Evolutionary conservation across 257 asterid species (phyloP).

Genomic region (Nicotiana obtusifolia): DNA sequence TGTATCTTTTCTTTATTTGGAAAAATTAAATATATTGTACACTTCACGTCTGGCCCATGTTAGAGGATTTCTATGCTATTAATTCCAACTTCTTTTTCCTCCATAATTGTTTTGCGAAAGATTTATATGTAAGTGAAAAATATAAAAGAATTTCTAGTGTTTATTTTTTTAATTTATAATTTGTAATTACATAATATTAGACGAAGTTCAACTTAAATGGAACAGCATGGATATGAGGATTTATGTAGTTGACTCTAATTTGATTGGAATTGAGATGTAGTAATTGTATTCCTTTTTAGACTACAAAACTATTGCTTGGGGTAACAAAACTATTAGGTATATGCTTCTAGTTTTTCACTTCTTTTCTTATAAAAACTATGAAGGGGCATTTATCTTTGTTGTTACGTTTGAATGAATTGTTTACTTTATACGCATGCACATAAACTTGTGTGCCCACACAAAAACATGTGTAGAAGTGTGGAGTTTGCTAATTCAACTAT

Average conservation of each 20-base stretch:
- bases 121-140: background rate
- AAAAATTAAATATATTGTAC: background rate
- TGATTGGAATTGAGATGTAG: background rate
- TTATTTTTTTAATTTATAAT: background rate
- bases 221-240: background rate
- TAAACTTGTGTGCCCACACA: background rate
- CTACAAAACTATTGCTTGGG: background rate
- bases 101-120: too few relatives aligned
- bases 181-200: background rate
- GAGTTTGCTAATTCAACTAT: background rate
- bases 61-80: background rate
- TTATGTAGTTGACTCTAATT: background rate
- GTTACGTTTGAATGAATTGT: background rate
- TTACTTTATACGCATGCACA: slow-evolving; percentile 9
- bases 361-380: background rate
- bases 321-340: background rate
- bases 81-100: background rate
- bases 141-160: background rate
- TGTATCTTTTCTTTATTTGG: slow-evolving; percentile 1
- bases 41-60: background rate
- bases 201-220: background rate
- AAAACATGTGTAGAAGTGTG: background rate
- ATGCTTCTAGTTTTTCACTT: background rate
- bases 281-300: background rate
- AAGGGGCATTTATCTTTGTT: background rate